A percentile compares a stretch with the other conserved stretches of the same genome.
phyloP scores from a whole-genome alignment of 306 rosid species.

The Quercus alba region DNA sequence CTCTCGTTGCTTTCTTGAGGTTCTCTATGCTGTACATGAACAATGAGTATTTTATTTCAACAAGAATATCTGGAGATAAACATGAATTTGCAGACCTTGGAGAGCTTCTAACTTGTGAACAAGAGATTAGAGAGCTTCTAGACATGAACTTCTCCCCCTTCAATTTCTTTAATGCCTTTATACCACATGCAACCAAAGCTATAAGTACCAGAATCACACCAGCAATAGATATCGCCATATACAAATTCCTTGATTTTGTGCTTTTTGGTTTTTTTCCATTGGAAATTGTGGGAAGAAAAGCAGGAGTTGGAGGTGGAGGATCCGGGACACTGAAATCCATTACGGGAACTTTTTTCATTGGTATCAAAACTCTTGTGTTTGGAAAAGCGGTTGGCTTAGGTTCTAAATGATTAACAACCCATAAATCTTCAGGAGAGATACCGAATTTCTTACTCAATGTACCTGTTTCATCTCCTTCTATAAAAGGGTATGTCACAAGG shows the following conservation, averaged over 20 bases:
- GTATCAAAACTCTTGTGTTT: slow-evolving; percentile 44
- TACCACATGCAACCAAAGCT: slow-evolving; percentile 38
- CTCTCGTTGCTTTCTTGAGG: slow-evolving; percentile 41
- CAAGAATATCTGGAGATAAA: slow-evolving; percentile 63
- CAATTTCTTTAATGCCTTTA: slow-evolving; percentile 32
- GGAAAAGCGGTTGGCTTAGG: slow-evolving; percentile 29
- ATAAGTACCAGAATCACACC: slow-evolving; percentile 34
- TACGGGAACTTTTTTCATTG: slow-evolving; percentile 25
- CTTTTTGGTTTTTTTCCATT: not conserved
- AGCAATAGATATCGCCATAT: slow-evolving; percentile 41
- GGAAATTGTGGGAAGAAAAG: slow-evolving; percentile 45
- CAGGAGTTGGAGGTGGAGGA: slow-evolving; percentile 55
- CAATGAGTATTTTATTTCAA: slow-evolving; percentile 54
- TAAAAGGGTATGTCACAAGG: slow-evolving; percentile 61
- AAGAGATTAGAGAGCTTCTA: slow-evolving; percentile 30
- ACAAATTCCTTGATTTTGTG: slow-evolving; percentile 23
- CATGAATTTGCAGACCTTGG: slow-evolving; percentile 37
- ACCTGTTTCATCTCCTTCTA: slow-evolving; percentile 22
- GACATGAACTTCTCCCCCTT: slow-evolving; percentile 27
- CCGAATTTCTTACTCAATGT: slow-evolving; percentile 34
- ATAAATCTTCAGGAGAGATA: slow-evolving; percentile 37
- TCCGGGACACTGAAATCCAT: slow-evolving; percentile 27
- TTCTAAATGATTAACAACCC: slow-evolving; percentile 27
- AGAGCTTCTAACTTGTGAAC: slow-evolving; percentile 34
- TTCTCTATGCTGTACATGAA: slow-evolving; percentile 51